These are phyloP conservation scores for Rhazya stricta DNA, from an alignment of 257 asterid species.

Conservation along the genomic window DNA sequence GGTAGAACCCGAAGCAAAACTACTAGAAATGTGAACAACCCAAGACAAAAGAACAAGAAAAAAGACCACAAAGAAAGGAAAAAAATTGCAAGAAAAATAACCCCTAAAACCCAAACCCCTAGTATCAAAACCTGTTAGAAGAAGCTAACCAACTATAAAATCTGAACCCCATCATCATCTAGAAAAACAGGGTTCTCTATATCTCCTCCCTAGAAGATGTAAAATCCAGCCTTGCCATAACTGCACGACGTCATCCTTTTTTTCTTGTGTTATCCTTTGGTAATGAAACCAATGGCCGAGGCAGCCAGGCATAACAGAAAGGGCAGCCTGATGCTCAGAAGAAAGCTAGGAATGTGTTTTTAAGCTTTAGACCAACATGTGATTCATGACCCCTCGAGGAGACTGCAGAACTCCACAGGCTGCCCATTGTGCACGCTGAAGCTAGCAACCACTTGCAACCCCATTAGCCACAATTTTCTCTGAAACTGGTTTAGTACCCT, in stretches of 20 bases:
- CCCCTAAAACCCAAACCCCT: conserved; percentile 4
- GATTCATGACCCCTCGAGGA: not conserved
- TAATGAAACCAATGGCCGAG: conserved; percentile 7
- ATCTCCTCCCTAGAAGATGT: not conserved
- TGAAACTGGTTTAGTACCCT: conserved; percentile 6
- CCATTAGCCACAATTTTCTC: not conserved
- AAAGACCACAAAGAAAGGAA: not conserved
- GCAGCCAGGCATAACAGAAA: conserved; percentile 1
- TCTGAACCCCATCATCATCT: not conserved
- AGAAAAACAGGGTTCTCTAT: not conserved
- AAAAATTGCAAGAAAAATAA: not conserved
- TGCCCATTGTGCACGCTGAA: conserved; percentile 1
- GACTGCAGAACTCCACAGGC: conserved; percentile 1
- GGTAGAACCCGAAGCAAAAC: not conserved
- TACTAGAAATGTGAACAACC: not conserved
- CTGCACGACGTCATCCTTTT: not conserved
- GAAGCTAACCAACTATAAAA: conserved; percentile 8
- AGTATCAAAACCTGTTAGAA: conserved; percentile 10
- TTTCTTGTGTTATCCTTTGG: not conserved
- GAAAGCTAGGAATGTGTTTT: not conserved
- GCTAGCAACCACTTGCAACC: not conserved
- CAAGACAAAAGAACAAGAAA: not conserved
- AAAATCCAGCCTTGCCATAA: conserved; percentile 4
- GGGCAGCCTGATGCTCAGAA: conserved; percentile 1
- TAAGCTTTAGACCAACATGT: not conserved